These are phyloP conservation scores for Xerocomellus chrysenteron DNA, from an alignment of 768 basidiomycete species.

Conservation along the genomic window DNA sequence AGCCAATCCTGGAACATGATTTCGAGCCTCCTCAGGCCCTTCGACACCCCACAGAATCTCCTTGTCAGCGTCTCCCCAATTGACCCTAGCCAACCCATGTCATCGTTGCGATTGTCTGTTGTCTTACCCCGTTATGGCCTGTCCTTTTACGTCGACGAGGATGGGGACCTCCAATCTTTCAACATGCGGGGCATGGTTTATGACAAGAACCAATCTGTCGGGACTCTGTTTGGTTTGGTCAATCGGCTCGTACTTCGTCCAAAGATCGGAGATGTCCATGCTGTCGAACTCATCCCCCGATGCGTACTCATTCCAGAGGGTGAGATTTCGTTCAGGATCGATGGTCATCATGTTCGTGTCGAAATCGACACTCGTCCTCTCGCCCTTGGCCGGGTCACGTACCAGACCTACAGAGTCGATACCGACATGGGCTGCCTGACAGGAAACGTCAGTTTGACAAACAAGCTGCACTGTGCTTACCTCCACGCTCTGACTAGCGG, in stretches of 20 bases:
- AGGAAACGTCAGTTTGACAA: no score
- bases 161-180: no score
- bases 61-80: constrained; percentile 8
- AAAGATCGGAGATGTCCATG: background rate
- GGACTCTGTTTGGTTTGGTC: constrained; percentile 40
- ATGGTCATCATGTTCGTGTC: constrained; percentile 5
- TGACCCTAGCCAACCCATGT: no score
- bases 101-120: no score
- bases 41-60: constrained; percentile 3
- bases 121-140: no score
- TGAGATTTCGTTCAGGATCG: background rate
- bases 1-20: constrained; percentile 22
- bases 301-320: constrained; percentile 41
- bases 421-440: constrained; percentile 22
- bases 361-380: background rate
- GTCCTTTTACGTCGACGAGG: no score
- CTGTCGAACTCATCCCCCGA: background rate
- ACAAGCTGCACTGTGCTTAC: no score
- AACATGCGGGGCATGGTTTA: no score
- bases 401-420: constrained; percentile 32
- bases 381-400: constrained; percentile 7
- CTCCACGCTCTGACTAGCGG: no score
- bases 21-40: no score
- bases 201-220: constrained; percentile 7
- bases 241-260: constrained; percentile 39